Evolutionary conservation across 805 yeast species (phyloP).

Genomic region (Jamesozyma rosinii): DNA sequence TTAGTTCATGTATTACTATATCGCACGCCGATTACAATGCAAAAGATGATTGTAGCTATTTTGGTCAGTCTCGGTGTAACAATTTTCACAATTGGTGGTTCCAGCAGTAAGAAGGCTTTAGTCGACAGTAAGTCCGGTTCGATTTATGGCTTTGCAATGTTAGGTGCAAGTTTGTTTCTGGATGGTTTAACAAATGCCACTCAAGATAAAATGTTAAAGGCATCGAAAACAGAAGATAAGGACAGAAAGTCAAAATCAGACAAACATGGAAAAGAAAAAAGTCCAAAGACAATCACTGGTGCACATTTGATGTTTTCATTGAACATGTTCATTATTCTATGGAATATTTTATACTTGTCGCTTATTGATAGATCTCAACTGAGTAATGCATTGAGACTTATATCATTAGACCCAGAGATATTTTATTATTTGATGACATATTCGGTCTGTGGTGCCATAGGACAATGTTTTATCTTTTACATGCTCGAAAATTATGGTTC

Average conservation of each 20-base stretch:
- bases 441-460: constrained; percentile 76
- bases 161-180: constrained; percentile 55
- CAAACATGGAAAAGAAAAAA: background rate
- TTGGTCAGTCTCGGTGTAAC: constrained; percentile 79
- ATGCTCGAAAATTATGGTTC: constrained; percentile 83
- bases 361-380: constrained; percentile 20
- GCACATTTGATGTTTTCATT: constrained; percentile 79
- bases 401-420: constrained; percentile 38
- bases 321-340: constrained; percentile 36
- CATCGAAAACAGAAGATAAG: constrained; percentile 8
- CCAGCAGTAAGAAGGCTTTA: constrained; percentile 20
- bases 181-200: constrained; percentile 93
- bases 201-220: constrained; percentile 73
- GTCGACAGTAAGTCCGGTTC: constrained; percentile 31
- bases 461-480: constrained; percentile 86
- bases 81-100: constrained; percentile 56
- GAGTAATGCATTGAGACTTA: constrained; percentile 33
- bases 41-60: constrained; percentile 70
- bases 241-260: constrained; percentile 5
- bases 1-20: constrained; percentile 66
- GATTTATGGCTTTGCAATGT: constrained; percentile 49
- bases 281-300: constrained; percentile 48
- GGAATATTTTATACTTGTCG: constrained; percentile 43
- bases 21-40: constrained; percentile 57
- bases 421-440: constrained; percentile 53